Evolutionary conservation across 768 basidiomycete species (phyloP), one percentile per base, ranked within the genome.

Genomic region (Auricularia sp.): DNA sequence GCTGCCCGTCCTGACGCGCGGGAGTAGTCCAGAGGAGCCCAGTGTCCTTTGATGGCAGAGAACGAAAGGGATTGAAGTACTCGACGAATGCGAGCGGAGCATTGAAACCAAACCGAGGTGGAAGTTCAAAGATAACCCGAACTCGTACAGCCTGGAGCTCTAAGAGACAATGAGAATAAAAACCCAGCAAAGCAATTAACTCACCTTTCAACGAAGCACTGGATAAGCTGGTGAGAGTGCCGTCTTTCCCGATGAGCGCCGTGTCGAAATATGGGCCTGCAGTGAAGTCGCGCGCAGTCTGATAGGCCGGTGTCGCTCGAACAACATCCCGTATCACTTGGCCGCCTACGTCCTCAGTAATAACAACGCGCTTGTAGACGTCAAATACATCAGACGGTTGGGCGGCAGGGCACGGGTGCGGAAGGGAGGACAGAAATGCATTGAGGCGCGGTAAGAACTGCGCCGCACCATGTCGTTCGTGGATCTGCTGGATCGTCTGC

Each of bases 1-100:
- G 10, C 21, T 18, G 10, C 5, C 47, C 47, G 16, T 16, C 10
- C 21, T 5, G 10, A 5, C 14, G 16, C 14, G 47, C 14, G 10
- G 16, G 21, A 8, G 7, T 18, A 5, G 47, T 51, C 14, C 47
- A 21, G 5, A 51, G 47, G 47, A 51, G 16, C 5, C 16, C 21
- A 21, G 18, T 16, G 18, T 51, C 47, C 14, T 16, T 21, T 5
- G 47, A 16, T 6, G 16, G 47, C 47, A 37, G 36, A 3, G 39
- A 37, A 2, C 24, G 18, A 58, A 73, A 64, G 0, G 64, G 61
- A 0, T 56, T 72, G 62, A 70, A 74, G 68, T 69, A 73, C 24
- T 74, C 66, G 33, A 74, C 45, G 54, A 73, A 74, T 1, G 71
- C 70, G 14, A 73, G 66, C 0, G 67, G 65, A 24, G 61, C 65